phyloP scores from a whole-genome alignment of 2,329 filamentous ascomycete species.

The Acrocalymma vagum region DNA sequence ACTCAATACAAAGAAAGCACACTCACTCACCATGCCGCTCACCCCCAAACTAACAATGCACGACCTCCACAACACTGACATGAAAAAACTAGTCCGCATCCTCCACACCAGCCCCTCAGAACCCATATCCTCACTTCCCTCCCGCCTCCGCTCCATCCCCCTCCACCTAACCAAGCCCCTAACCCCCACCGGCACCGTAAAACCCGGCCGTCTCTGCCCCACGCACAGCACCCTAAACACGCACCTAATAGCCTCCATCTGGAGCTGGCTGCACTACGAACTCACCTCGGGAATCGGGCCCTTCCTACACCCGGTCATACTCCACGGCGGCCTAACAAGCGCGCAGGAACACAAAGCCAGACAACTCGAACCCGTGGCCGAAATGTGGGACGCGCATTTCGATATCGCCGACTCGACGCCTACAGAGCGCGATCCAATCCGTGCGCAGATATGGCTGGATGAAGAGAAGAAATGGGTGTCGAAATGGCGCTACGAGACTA shows the following conservation, averaged over 20 bases:
- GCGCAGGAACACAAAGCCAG: conserved; percentile 26
- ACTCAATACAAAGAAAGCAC: too few species aligned
- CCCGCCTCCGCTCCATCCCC: conserved; percentile 27
- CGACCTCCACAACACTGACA: conserved; percentile 29
- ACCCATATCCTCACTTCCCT: conserved; percentile 29
- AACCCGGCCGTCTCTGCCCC: conserved; percentile 26
- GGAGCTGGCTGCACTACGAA: conserved; percentile 30
- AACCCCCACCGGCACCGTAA: conserved; percentile 3
- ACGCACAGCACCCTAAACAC: conserved; percentile 31
- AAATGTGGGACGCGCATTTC: conserved; percentile 35
- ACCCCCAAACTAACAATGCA: conserved; percentile 21
- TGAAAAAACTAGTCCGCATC: conserved; percentile 31
- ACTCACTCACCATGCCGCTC: conserved; percentile 14
- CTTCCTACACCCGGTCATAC: conserved; percentile 36
- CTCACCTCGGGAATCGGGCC: conserved; percentile 29
- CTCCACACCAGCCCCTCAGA: conserved; percentile 18
- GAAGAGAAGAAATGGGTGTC: not conserved
- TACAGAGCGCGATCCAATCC: conserved; percentile 23
- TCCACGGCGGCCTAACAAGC: conserved; percentile 20
- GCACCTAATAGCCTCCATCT: conserved; percentile 30
- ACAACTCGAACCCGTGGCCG: conserved; percentile 36
- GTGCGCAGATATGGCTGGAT: not conserved
- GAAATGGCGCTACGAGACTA: conserved; percentile 30
- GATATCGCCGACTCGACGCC: conserved; percentile 20
- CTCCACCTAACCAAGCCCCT: conserved; percentile 12